phyloP scores from a whole-genome alignment of 345 rosid genomes.

The Aquilaria malaccensis region DNA sequence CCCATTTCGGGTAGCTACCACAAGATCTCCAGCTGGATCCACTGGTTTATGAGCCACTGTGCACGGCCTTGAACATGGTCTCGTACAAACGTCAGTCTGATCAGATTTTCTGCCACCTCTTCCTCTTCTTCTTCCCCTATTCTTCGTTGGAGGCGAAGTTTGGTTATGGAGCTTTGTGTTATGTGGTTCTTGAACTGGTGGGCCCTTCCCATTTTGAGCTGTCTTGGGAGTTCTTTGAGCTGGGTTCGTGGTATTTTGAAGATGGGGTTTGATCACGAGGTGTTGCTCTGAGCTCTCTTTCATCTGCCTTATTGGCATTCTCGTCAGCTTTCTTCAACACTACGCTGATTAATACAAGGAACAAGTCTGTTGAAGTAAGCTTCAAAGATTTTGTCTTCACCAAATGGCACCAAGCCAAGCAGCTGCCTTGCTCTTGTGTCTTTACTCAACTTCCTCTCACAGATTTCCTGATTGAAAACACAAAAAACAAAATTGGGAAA shows the following conservation, averaged over 20 bases:
- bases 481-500: slow-evolving; percentile 14
- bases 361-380: slow-evolving; percentile 13
- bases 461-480: slow-evolving; percentile 15
- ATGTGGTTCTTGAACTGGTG: slow-evolving; percentile 34
- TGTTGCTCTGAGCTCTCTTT: slow-evolving; percentile 76
- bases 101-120: slow-evolving; percentile 96
- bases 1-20: slow-evolving; percentile 23
- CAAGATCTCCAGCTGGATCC: slow-evolving; percentile 22
- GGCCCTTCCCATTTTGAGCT: slow-evolving; percentile 69
- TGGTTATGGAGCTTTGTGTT: slow-evolving; percentile 37
- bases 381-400: slow-evolving; percentile 14
- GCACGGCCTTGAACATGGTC: slow-evolving; percentile 96
- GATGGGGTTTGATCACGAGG: slow-evolving; percentile 54
- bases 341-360: slow-evolving; percentile 12
- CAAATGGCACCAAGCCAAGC: slow-evolving; percentile 20
- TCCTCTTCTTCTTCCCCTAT: slow-evolving; percentile 73
- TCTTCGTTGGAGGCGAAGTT: slow-evolving; percentile 63
- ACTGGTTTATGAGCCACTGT: slow-evolving; percentile 54
- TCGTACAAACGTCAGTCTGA: slow-evolving; percentile 73
- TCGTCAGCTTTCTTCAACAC: slow-evolving; percentile 9
- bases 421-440: slow-evolving; percentile 15
- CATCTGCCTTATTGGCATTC: slow-evolving; percentile 87
- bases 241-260: slow-evolving; percentile 50
- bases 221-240: slow-evolving; percentile 48
- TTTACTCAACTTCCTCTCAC: slow-evolving; percentile 15